Evolutionary conservation across 2,329 filamentous ascomycete genomes (phyloP).

Genomic region (Fusarium virguliforme): DNA sequence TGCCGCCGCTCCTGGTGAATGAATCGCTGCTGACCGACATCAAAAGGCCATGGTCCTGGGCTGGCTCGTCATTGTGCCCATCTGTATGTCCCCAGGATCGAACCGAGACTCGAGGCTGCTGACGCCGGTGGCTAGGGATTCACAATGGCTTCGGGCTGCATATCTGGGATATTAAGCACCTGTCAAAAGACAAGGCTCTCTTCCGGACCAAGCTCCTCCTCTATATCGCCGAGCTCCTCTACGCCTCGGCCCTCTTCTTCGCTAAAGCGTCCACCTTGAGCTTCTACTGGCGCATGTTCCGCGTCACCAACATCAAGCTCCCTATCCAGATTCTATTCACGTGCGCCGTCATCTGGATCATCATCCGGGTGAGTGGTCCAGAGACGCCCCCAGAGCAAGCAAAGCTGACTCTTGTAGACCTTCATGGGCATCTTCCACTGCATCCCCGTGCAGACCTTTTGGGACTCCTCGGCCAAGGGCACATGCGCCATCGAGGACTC

Average conservation of each 20-base stretch:
- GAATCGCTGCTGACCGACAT: neutral
- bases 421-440: slow-evolving; percentile 45
- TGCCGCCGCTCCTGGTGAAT: fast-evolving
- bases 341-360: slow-evolving; percentile 49
- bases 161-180: slow-evolving; percentile 30
- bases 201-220: slow-evolving; percentile 31
- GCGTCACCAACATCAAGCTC: slow-evolving; percentile 46
- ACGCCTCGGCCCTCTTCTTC: slow-evolving; percentile 50
- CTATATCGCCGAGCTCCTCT: slow-evolving; percentile 49
- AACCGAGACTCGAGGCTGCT: neutral
- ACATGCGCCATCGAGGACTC: slow-evolving; percentile 47
- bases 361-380: slow-evolving; percentile 44
- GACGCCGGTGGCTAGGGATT: slow-evolving; percentile 29
- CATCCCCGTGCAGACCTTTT: slow-evolving; percentile 38
- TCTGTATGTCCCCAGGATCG: slow-evolving; percentile 17
- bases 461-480: slow-evolving; percentile 29
- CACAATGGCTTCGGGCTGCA: slow-evolving; percentile 40
- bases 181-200: slow-evolving; percentile 21
- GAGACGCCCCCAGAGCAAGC: fast-evolving
- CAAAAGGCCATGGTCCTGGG: slow-evolving; percentile 32
- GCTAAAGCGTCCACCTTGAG: slow-evolving; percentile 51
- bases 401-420: slow-evolving; percentile 38
- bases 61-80: slow-evolving; percentile 39
- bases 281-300: slow-evolving; percentile 55
- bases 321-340: slow-evolving; percentile 50